phyloP scores from a whole-genome alignment of 2,329 filamentous ascomycete genomes.

The Triangularia verruculosa region DNA sequence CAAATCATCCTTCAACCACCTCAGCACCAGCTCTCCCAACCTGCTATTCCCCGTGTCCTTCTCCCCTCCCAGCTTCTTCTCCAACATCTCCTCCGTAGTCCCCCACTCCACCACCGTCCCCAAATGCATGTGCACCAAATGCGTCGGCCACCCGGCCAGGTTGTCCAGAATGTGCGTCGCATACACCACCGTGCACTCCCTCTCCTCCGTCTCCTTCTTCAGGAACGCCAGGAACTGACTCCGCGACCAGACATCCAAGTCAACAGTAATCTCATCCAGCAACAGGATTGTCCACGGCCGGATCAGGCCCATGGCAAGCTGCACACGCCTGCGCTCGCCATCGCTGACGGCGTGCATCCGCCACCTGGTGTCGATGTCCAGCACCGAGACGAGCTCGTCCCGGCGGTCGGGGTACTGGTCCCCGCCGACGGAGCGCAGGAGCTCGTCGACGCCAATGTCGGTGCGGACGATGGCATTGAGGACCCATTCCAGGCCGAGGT shows the following conservation, averaged over 20 bases:
- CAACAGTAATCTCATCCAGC: slow-evolving; percentile 95
- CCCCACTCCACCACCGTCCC: slow-evolving; percentile 88
- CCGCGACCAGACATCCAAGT: slow-evolving; percentile 83
- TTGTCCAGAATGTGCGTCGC: slow-evolving; percentile 98
- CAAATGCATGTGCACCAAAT: slow-evolving; percentile 92
- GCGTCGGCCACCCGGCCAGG: slow-evolving; percentile 88
- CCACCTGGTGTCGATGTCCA: slow-evolving; percentile 91
- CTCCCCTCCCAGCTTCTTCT: slow-evolving; percentile 34
- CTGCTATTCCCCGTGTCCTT: slow-evolving; percentile 68
- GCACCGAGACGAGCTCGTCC: slow-evolving; percentile 80
- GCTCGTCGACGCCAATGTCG: slow-evolving; percentile 86
- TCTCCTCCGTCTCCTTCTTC: slow-evolving; percentile 76
- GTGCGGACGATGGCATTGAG: slow-evolving; percentile 93
- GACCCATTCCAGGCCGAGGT: slow-evolving; percentile 97
- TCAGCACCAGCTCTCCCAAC: slow-evolving; percentile 81
- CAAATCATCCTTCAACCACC: slow-evolving; percentile 82
- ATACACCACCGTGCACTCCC: slow-evolving; percentile 90
- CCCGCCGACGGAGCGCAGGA: slow-evolving; percentile 82
- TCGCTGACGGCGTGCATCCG: slow-evolving; percentile 95
- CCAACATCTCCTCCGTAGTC: slow-evolving; percentile 65
- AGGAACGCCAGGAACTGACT: slow-evolving; percentile 84
- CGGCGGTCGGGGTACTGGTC: slow-evolving; percentile 76
- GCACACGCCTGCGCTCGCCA: slow-evolving; percentile 85
- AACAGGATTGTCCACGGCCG: slow-evolving; percentile 88
- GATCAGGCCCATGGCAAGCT: slow-evolving; percentile 92